Conservation (phyloP, 371 early-diverging fungal species). For the Rhizopus microsporus region DNA sequence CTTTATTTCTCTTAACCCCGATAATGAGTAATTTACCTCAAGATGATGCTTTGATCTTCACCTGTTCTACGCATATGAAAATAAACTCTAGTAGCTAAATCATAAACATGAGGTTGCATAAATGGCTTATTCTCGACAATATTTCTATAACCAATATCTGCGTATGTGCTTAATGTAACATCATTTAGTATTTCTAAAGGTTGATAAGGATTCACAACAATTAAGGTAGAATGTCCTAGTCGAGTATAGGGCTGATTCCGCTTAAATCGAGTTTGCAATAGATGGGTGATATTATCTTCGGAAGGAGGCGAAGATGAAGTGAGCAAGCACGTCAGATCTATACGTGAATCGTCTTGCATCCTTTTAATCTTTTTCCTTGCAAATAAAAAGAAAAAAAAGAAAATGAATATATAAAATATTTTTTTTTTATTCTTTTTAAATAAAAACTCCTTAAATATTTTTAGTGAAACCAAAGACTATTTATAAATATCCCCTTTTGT, state of each 20-base stretch:
- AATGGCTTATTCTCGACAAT: constrained; percentile 42
- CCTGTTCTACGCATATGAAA: constrained; percentile 82
- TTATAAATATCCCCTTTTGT: constrained; percentile 4
- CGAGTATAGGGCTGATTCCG: constrained; percentile 62
- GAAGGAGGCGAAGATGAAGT: constrained; percentile 39
- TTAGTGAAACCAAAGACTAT: constrained; percentile 1
- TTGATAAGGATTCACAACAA: constrained; percentile 64
- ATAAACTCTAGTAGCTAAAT: constrained; percentile 67
- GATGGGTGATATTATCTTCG: constrained; percentile 57
- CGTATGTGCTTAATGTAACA: constrained; percentile 55
- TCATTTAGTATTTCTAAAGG: constrained; percentile 55
- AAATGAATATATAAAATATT: not conserved
- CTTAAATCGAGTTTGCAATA: constrained; percentile 57
- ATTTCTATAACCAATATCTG: constrained; percentile 56
- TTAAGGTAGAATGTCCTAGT: constrained; percentile 55
- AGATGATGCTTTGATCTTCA: constrained; percentile 79
- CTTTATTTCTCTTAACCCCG: constrained; percentile 1
- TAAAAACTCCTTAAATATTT: constrained; percentile 8
- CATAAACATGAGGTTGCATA: constrained; percentile 62
- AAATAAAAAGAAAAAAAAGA: constrained; percentile 2
- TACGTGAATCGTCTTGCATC: constrained; percentile 55
- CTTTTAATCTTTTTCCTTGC: not conserved
- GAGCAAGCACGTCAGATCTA: constrained; percentile 46
- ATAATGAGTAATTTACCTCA: constrained; percentile 54
- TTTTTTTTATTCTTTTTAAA: not conserved